A percentile compares a stretch with the other conserved stretches of the same genome.
phyloP scores from a whole-genome alignment of 169 alveolate species.

The Miamiensis avidus region DNA sequence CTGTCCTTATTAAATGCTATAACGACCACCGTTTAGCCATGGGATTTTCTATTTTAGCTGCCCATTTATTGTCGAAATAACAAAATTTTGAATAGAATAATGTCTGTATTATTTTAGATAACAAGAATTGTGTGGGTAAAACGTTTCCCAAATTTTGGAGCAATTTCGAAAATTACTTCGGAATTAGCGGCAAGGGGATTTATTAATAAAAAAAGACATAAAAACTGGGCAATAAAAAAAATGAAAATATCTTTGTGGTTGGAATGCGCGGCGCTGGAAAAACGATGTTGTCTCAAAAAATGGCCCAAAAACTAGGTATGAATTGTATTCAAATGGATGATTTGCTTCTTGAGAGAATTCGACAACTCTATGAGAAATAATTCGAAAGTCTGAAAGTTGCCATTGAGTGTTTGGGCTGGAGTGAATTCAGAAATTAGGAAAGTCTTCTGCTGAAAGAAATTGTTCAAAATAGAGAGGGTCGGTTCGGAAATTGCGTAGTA shows the following conservation, averaged over 20 bases:
- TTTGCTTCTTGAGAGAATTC: neutral
- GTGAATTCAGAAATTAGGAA: neutral
- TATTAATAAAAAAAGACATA: constrained; percentile 1
- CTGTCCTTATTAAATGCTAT: constrained; percentile 25
- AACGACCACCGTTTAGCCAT: constrained; percentile 55
- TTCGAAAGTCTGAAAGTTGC: neutral
- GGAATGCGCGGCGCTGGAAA: constrained; percentile 61
- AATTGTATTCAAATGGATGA: neutral
- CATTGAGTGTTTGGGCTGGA: neutral
- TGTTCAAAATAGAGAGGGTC: neutral
- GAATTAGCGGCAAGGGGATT: neutral
- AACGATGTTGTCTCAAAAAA: constrained; percentile 14
- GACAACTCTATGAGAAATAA: too few relatives aligned
- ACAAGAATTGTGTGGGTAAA: constrained; percentile 45
- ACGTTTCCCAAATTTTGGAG: constrained; percentile 50
- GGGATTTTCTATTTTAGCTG: constrained; percentile 47
- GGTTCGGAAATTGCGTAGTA: neutral
- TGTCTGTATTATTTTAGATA: constrained; percentile 16
- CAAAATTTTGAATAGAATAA: neutral
- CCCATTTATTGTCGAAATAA: constrained; percentile 1
- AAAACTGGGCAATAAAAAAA: neutral
- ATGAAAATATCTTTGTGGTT: constrained; percentile 6
- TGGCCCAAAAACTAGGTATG: neutral
- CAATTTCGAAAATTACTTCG: constrained; percentile 17
- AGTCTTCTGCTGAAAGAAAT: neutral